Evolutionary conservation across 2,329 filamentous ascomycete genomes (phyloP).

Genomic region (Calonectria pteridis): DNA sequence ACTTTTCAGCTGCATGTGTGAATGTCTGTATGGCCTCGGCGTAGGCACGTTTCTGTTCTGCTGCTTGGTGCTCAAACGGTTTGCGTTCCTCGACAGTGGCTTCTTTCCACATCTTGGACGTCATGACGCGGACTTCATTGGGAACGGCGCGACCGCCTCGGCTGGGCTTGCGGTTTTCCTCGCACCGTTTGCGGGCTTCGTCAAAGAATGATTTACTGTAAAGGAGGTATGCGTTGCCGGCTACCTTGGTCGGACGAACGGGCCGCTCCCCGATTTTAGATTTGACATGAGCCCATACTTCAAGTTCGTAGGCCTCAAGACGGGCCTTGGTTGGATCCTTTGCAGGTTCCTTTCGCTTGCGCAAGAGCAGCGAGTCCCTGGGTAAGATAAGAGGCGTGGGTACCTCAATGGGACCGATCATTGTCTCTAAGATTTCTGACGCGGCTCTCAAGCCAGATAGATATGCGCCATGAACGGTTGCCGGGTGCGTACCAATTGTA

Average conservation of each 20-base stretch:
- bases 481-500: constrained; percentile 94
- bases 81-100: constrained; percentile 76
- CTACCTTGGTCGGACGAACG: constrained; percentile 76
- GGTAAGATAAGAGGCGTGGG: constrained; percentile 80
- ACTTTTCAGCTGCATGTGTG: constrained; percentile 72
- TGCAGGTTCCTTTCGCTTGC: constrained; percentile 67
- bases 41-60: constrained; percentile 77
- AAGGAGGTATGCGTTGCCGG: constrained; percentile 88
- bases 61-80: constrained; percentile 83
- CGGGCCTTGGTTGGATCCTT: constrained; percentile 65
- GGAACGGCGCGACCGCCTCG: constrained; percentile 73
- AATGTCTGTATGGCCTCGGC: constrained; percentile 69
- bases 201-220: constrained; percentile 86
- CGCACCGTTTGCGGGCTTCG: constrained; percentile 69
- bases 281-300: constrained; percentile 65
- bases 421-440: constrained; percentile 82
- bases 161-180: constrained; percentile 71
- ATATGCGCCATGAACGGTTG: constrained; percentile 97
- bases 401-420: constrained; percentile 85
- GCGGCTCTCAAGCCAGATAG: constrained; percentile 92
- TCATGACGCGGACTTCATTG: constrained; percentile 87
- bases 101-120: constrained; percentile 92
- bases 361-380: constrained; percentile 64
- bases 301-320: constrained; percentile 68
- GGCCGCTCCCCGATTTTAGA: constrained; percentile 80